phyloP scores from a whole-genome alignment of 768 basidiomycete genomes.

The Antrodiella citrinella region DNA sequence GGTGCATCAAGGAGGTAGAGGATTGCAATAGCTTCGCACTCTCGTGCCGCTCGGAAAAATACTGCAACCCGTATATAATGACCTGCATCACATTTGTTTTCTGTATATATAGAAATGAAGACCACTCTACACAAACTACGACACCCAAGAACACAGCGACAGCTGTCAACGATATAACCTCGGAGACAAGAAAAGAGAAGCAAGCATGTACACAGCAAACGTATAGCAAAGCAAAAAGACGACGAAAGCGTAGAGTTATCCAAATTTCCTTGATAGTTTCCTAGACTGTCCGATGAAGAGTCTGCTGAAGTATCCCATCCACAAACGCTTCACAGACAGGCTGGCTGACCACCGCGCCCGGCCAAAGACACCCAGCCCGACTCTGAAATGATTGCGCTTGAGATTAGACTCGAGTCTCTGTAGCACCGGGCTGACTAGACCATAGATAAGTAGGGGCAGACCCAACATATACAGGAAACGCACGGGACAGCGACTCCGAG shows the following conservation, averaged over 20 bases:
- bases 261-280: slow-evolving; percentile 1
- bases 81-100: background rate
- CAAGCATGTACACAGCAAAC: too few species aligned
- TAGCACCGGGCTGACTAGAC: background rate
- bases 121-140: background rate
- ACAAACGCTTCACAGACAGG: slow-evolving; percentile 58
- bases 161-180: background rate
- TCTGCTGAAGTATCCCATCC: slow-evolving; percentile 23
- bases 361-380: slow-evolving; percentile 21
- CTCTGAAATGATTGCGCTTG: slow-evolving; percentile 23
- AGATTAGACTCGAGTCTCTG: slow-evolving; percentile 5
- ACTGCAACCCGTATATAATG: background rate
- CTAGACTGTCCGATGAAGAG: background rate
- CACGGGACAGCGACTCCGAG: slow-evolving; percentile 50
- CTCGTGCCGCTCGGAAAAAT: background rate
- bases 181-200: too few species aligned
- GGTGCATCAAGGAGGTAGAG: background rate
- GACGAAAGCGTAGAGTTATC: slow-evolving; percentile 5
- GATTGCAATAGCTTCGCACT: background rate
- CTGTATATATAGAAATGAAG: background rate
- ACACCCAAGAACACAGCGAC: background rate
- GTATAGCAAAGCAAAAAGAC: too few species aligned
- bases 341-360: slow-evolving; percentile 38
- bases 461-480: slow-evolving; percentile 5
- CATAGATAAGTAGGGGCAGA: too few species aligned